phyloP scores from a whole-genome alignment of 306 rosid species.

The Pachyrhizus erosus region DNA sequence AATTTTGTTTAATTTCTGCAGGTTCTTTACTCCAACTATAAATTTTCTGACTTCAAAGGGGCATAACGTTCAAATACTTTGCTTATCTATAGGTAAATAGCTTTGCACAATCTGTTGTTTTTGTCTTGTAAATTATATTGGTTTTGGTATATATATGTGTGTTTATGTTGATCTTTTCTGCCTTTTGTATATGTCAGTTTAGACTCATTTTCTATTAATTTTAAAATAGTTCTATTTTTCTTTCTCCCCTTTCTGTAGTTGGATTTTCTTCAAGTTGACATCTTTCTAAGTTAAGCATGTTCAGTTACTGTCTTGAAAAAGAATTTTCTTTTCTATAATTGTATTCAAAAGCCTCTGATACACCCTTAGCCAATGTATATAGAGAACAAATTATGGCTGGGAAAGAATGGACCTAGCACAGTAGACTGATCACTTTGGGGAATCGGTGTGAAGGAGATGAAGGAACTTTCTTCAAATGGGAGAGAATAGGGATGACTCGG shows the following conservation, averaged over 20 bases:
- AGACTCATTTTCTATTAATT: background rate
- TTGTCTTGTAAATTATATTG: conserved; percentile 28
- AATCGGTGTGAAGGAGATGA: background rate
- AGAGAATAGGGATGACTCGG: too few relatives aligned
- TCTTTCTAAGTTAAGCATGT: conserved; percentile 35
- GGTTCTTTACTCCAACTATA: conserved; percentile 92
- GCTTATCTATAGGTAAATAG: conserved; percentile 80
- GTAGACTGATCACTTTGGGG: too few relatives aligned
- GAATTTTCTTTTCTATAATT: background rate
- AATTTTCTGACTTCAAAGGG: conserved; percentile 77
- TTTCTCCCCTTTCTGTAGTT: conserved; percentile 5
- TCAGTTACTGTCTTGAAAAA: background rate
- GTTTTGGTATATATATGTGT: background rate
- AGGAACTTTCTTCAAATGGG: too few relatives aligned
- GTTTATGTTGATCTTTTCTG: conserved; percentile 22
- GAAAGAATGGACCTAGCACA: too few relatives aligned
- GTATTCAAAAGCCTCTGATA: too few relatives aligned
- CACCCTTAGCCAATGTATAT: too few relatives aligned
- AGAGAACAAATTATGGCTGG: background rate
- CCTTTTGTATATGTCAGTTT: background rate
- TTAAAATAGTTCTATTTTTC: background rate
- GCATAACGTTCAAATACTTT: conserved; percentile 72
- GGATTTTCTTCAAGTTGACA: conserved; percentile 1
- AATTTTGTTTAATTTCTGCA: conserved; percentile 53
- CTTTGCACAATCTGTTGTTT: conserved; percentile 30